Conservation (phyloP, 1,284 basidiomycete species). For the Ganoderma sp. region DNA sequence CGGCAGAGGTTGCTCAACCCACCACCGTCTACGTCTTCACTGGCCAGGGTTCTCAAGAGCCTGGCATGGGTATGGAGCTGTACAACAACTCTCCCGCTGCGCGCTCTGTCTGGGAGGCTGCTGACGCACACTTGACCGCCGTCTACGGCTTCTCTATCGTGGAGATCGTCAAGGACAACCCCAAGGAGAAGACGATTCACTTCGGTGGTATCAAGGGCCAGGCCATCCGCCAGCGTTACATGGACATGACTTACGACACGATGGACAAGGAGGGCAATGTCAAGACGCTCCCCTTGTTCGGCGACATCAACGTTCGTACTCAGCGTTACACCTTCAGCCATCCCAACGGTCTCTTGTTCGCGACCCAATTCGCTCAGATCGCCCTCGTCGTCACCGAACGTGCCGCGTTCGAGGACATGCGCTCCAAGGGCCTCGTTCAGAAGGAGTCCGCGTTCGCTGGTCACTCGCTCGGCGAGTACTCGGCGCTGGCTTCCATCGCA, state of each 20-base stretch:
- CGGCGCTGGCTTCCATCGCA: slow-evolving; percentile 95
- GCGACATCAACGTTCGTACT: slow-evolving; percentile 90
- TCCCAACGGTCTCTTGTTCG: slow-evolving; percentile 93
- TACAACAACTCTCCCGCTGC: slow-evolving; percentile 94
- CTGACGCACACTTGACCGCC: slow-evolving; percentile 90
- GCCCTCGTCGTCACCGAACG: slow-evolving; percentile 98
- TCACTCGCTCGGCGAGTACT: slow-evolving; percentile 98
- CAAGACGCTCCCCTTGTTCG: slow-evolving; percentile 93
- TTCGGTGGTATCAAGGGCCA: slow-evolving; percentile 99
- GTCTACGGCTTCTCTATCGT: slow-evolving; percentile 98
- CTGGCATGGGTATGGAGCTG: slow-evolving; percentile 99
- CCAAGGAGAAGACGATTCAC: slow-evolving; percentile 97
- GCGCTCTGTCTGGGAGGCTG: slow-evolving; percentile 95
- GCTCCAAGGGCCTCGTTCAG: slow-evolving; percentile 93
- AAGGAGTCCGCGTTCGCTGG: slow-evolving; percentile 93
- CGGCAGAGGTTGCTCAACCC: slow-evolving; percentile 92
- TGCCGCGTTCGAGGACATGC: slow-evolving; percentile 98
- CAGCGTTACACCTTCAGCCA: slow-evolving; percentile 98
- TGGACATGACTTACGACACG: slow-evolving; percentile 98
- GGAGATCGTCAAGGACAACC: slow-evolving; percentile 98
- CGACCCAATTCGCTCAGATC: slow-evolving; percentile 98
- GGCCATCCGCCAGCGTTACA: slow-evolving; percentile 96
- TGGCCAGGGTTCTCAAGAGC: slow-evolving; percentile 97
- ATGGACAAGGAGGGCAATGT: slow-evolving; percentile 95
- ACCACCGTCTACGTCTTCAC: slow-evolving; percentile 98